Base-by-base conservation (phyloP, 495 filamentous ascomycete genomes). In the Pyronema omphalodes region DNA sequence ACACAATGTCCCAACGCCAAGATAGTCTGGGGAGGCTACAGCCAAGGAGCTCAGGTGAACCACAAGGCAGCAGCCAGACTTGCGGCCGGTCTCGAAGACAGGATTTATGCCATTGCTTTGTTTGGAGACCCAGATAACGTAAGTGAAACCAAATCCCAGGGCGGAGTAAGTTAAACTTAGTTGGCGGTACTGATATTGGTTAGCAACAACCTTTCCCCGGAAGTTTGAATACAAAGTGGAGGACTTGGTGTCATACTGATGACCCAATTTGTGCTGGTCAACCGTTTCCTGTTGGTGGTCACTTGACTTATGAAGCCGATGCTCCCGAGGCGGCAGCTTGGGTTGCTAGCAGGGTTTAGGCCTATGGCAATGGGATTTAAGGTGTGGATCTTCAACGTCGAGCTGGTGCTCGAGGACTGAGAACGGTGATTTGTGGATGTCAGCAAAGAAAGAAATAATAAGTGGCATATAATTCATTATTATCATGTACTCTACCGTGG, bases 31-130 rank as follows among this genome's bases (percentile, higher is more conserved):
- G 49, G 36, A 0, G 57, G 59, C 12, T 59, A 56, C 36, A 61
- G 59, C 14, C 53, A 61, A 35, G 59, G 57, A 9, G 57, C 57
- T 3, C 57, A 59, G 39, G 57, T 59, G 2, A 39, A 51, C 7
- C 53, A 54, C 7, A 43, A 35, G 9, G 48, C 57, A 1, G 19
- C 58, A 0, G 34, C 18, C 1, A 44, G 53, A 11, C 29, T 58
- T 1, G 29, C 41, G 6, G 3, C 4, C 29, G 39, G 11, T 12
- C 39, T 41, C 39, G 11, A 41, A 3, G 6, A 12, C 11, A 12
- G 39, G 15, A 41, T 41, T 41, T 17, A 41, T 41, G 39, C 39
- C 11, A 41, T 41, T 41, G 39, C 15, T 12, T 41, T 41, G 39
- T 41, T 41, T 41, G 39, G 39, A 3, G 39, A 41, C 15, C 39